phyloP scores from a whole-genome alignment of 2,329 filamentous ascomycete genomes.

The Pseudocercospora eumusae region DNA sequence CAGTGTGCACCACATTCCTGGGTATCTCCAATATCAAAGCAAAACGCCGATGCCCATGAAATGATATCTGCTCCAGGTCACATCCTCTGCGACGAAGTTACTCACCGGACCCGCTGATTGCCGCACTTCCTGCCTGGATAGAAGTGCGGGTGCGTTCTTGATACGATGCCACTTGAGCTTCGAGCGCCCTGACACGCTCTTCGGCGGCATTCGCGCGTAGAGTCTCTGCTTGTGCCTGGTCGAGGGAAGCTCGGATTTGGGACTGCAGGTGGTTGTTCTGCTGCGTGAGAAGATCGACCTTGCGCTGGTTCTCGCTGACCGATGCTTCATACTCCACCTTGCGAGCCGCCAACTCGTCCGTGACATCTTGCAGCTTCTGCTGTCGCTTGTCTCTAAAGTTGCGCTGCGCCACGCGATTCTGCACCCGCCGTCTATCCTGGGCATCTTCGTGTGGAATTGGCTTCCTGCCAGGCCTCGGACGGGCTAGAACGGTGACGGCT shows the following conservation, averaged over 20 bases:
- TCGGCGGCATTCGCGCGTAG: neutral
- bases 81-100: neutral
- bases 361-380: slow-evolving; percentile 63
- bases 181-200: neutral
- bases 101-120: neutral
- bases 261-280: slow-evolving; percentile 7
- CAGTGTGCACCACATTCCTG: neutral
- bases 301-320: neutral
- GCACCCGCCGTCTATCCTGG: slow-evolving; percentile 87
- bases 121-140: neutral
- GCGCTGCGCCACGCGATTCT: slow-evolving; percentile 89
- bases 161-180: neutral
- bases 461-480: slow-evolving; percentile 76
- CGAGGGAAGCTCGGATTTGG: neutral
- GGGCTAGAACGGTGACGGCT: slow-evolving; percentile 44
- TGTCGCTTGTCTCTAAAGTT: slow-evolving; percentile 86
- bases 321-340: slow-evolving; percentile 32
- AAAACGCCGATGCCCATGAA: neutral
- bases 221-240: neutral
- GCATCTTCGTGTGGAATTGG: slow-evolving; percentile 77
- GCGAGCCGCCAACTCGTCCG: slow-evolving; percentile 45
- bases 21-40: neutral
- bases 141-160: neutral
- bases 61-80: neutral
- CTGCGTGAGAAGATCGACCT: neutral